Conservation (phyloP, 106 monocot species). For the Acorus calamus region DNA sequence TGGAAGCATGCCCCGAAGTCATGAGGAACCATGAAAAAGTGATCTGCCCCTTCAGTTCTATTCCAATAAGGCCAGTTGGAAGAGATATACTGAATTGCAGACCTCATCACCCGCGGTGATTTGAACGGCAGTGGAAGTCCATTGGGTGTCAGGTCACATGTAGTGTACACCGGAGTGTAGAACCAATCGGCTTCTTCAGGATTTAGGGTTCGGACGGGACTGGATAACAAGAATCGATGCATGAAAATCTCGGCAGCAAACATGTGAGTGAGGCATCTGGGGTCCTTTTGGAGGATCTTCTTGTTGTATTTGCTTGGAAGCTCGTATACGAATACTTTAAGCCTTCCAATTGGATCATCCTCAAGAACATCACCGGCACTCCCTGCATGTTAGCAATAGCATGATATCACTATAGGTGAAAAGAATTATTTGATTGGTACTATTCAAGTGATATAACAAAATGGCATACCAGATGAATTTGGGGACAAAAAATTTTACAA, state of each 20-base stretch:
- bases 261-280: conserved; percentile 84
- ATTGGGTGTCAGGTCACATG: conserved; percentile 61
- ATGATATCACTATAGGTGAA: too few relatives aligned
- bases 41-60: conserved; percentile 74
- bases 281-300: conserved; percentile 75
- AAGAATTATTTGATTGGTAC: too few relatives aligned
- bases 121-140: conserved; percentile 81
- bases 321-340: conserved; percentile 84
- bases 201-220: conserved; percentile 69
- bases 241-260: conserved; percentile 93
- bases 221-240: conserved; percentile 77
- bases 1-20: conserved; percentile 90
- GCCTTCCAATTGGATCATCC: conserved; percentile 69
- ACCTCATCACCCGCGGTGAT: conserved; percentile 76
- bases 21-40: conserved; percentile 76
- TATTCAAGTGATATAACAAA: too few relatives aligned
- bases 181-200: conserved; percentile 88
- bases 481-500: too few relatives aligned
- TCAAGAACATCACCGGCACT: conserved; percentile 78
- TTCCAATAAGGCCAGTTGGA: conserved; percentile 86
- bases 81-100: conserved; percentile 63
- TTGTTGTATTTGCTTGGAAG: conserved; percentile 88
- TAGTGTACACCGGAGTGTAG: conserved; percentile 73
- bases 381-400: conserved; percentile 14
- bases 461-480: too few relatives aligned